Conservation (phyloP, 2,329 filamentous ascomycete species). For the Dendrostoma leiphaemia region DNA sequence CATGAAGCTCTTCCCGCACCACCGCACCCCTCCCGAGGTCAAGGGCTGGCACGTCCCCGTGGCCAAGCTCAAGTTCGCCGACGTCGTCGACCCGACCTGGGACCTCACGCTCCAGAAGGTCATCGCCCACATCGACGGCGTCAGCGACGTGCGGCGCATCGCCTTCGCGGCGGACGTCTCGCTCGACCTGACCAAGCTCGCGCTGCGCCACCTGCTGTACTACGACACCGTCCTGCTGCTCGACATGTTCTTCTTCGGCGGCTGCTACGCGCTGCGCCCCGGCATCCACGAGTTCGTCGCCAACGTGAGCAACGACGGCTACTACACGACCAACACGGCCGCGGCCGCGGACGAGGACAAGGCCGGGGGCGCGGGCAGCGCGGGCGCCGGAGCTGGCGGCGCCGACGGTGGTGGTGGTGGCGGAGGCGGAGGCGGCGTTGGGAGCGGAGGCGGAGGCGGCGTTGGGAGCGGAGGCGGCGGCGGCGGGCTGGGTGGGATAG, state of each 20-base stretch:
- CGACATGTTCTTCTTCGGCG: conserved; percentile 92
- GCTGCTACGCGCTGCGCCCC: conserved; percentile 81
- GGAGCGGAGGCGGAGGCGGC: conserved; percentile 52
- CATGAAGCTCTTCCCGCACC: conserved; percentile 89
- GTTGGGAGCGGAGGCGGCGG: neutral
- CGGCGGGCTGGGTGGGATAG: neutral
- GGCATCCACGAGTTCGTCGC: conserved; percentile 77
- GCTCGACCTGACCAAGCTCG: conserved; percentile 79
- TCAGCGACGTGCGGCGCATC: conserved; percentile 85
- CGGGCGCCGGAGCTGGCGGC: neutral
- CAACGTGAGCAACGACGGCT: conserved; percentile 42
- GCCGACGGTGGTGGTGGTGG: neutral
- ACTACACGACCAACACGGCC: conserved; percentile 13
- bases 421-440: neutral
- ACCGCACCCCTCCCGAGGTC: conserved; percentile 72
- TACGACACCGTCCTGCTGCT: conserved; percentile 88
- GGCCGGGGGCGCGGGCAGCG: conserved; percentile 53
- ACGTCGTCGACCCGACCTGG: conserved; percentile 67
- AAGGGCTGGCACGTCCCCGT: conserved; percentile 91
- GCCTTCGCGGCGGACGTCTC: conserved; percentile 83
- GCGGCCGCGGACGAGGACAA: neutral
- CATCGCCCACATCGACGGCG: conserved; percentile 83
- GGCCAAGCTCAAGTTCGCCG: conserved; percentile 61
- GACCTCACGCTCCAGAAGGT: conserved; percentile 78
- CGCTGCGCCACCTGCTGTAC: conserved; percentile 85